Conservation (phyloP, 345 rosid species). For the Linum usitatissimum region DNA sequence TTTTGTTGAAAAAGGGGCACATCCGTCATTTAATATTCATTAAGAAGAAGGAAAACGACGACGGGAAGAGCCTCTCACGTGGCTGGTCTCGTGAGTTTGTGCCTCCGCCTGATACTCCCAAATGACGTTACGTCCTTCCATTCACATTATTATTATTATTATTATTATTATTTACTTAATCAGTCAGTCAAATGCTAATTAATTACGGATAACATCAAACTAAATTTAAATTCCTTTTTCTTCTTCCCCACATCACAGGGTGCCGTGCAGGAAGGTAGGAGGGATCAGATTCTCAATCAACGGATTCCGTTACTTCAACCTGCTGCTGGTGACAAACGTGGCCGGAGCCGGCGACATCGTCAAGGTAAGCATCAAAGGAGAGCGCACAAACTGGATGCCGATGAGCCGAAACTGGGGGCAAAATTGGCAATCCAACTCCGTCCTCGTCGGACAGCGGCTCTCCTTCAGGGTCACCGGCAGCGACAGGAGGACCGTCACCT, state of each 20-base stretch:
- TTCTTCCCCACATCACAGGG: conserved; percentile 35
- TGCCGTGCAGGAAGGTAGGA: conserved; percentile 81
- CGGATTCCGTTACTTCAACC: conserved; percentile 96
- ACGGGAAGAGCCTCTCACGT: too few species aligned
- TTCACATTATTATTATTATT: too few species aligned
- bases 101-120: too few species aligned
- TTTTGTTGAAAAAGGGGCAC: too few species aligned
- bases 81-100: too few species aligned
- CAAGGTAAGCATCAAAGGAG: conserved; percentile 64
- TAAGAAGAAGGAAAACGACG: too few species aligned
- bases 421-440: conserved; percentile 87
- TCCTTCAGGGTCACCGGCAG: conserved; percentile 77
- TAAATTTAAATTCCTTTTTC: too few species aligned
- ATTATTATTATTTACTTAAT: too few species aligned
- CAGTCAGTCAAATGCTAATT: too few species aligned
- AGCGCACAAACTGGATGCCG: conserved; percentile 58
- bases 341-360: conserved; percentile 89
- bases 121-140: too few species aligned
- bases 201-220: too few species aligned
- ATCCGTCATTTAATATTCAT: too few species aligned
- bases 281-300: conserved; percentile 84
- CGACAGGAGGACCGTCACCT: conserved; percentile 70
- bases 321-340: conserved; percentile 75
- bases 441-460: conserved; percentile 69
- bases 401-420: conserved; percentile 99